A percentile compares a stretch with the other conserved stretches of the same genome.
These are phyloP conservation scores for Starmerella roubikii DNA, from an alignment of 805 yeast species.

Conservation along the genomic window DNA sequence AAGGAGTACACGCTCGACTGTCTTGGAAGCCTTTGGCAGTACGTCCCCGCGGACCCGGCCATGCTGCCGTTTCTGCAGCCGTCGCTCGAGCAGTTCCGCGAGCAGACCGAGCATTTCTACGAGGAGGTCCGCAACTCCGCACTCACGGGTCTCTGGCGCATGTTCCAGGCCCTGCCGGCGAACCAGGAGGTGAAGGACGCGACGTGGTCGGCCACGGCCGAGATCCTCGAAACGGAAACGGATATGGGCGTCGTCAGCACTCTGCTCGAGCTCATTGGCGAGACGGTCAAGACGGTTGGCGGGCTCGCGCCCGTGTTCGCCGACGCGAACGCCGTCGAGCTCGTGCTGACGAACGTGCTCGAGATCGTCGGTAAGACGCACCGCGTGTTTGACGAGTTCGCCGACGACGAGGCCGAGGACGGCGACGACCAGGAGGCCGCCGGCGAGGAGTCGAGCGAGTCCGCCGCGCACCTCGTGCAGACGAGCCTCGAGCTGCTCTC, in stretches of 20 bases:
- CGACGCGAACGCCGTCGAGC: constrained; percentile 44
- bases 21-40: constrained; percentile 63
- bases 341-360: constrained; percentile 57
- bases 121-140: constrained; percentile 82
- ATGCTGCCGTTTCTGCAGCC: constrained; percentile 14
- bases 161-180: constrained; percentile 55
- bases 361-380: constrained; percentile 69
- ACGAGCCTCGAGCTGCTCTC: constrained; percentile 77
- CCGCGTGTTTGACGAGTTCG: constrained; percentile 38
- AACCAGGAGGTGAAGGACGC: constrained; percentile 47
- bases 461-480: constrained; percentile 62
- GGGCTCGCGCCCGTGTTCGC: constrained; percentile 34
- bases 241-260: constrained; percentile 72
- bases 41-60: constrained; percentile 41
- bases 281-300: constrained; percentile 57
- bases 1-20: constrained; percentile 88
- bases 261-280: constrained; percentile 59
- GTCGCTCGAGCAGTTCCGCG: constrained; percentile 39
- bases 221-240: constrained; percentile 59
- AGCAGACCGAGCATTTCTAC: constrained; percentile 72
- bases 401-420: constrained; percentile 46
- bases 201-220: constrained; percentile 54
- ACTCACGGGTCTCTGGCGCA: constrained; percentile 66
- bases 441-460: constrained; percentile 39
- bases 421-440: constrained; percentile 42